phyloP scores from a whole-genome alignment of 2,329 filamentous ascomycete genomes.

The Botrytis tulipae region DNA sequence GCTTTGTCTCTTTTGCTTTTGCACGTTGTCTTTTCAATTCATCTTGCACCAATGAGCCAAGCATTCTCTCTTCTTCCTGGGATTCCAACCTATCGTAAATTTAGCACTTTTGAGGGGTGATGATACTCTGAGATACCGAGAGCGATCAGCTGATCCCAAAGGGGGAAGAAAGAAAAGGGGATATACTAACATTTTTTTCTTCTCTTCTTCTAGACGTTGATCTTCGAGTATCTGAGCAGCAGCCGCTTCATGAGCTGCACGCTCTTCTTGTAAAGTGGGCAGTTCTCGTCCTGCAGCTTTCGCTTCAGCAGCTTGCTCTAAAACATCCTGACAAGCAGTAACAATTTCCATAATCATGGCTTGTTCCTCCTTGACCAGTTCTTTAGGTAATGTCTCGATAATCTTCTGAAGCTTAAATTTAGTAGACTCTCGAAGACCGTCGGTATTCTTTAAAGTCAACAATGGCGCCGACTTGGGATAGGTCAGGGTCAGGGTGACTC shows the following conservation, averaged over 20 bases:
- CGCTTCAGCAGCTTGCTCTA: slow-evolving; percentile 81
- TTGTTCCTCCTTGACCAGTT: slow-evolving; percentile 51
- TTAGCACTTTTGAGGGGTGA: background rate
- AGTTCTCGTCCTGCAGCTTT: slow-evolving; percentile 73
- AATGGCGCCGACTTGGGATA: slow-evolving; percentile 84
- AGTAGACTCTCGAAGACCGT: slow-evolving; percentile 66
- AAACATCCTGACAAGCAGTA: slow-evolving; percentile 58
- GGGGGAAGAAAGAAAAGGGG: background rate
- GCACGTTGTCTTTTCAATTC: slow-evolving; percentile 67
- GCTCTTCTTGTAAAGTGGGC: slow-evolving; percentile 85
- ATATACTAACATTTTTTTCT: slow-evolving; percentile 41
- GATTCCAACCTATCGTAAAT: slow-evolving; percentile 7
- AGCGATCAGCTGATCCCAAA: background rate
- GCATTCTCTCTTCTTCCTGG: slow-evolving; percentile 49
- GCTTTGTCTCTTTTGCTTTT: slow-evolving; percentile 62
- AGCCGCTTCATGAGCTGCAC: slow-evolving; percentile 76
- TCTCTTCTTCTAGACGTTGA: slow-evolving; percentile 47
- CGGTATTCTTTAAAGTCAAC: slow-evolving; percentile 63
- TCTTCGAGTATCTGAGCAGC: slow-evolving; percentile 57
- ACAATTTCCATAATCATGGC: slow-evolving; percentile 51
- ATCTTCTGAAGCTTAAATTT: slow-evolving; percentile 67
- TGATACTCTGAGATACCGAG: background rate
- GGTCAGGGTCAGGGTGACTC: slow-evolving; percentile 80
- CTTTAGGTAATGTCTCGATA: slow-evolving; percentile 56
- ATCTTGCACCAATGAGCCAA: slow-evolving; percentile 69